phyloP scores from a whole-genome alignment of 306 rosid species.

The Fagus sylvatica region DNA sequence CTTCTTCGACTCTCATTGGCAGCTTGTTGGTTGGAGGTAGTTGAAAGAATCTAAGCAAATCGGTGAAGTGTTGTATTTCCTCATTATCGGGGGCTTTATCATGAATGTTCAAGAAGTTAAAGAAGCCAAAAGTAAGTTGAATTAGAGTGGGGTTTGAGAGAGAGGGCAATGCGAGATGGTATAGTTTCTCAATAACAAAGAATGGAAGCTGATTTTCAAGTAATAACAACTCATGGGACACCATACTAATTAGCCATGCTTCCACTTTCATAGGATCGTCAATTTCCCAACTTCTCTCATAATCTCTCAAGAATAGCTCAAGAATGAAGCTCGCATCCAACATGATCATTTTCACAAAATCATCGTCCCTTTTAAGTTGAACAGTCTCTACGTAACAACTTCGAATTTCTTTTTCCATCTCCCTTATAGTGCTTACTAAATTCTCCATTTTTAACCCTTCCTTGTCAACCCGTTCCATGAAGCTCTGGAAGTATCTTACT shows the following conservation, averaged over 20 bases:
- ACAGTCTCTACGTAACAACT: no score
- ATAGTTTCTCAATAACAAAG: slow-evolving; percentile 14
- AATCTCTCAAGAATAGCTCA: no score
- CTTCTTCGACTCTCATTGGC: fast-evolving
- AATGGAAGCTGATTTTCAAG: slow-evolving; percentile 39
- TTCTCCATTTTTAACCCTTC: no score
- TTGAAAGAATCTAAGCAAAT: slow-evolving; percentile 31
- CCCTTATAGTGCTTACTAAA: no score
- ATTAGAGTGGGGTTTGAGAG: not conserved
- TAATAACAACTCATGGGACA: slow-evolving; percentile 21
- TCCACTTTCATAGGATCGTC: slow-evolving; percentile 5
- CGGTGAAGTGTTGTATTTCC: slow-evolving; percentile 37
- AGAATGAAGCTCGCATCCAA: no score
- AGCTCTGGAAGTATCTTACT: no score
- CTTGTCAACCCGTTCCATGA: no score
- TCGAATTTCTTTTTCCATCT: no score
- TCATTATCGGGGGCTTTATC: not conserved
- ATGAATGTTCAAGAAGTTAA: slow-evolving; percentile 6
- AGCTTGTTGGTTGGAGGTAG: slow-evolving; percentile 1
- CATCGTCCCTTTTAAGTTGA: no score
- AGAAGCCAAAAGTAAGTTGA: slow-evolving; percentile 14
- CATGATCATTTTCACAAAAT: no score
- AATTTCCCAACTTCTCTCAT: not conserved
- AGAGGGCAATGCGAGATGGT: not conserved
- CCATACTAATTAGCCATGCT: no score